These are phyloP conservation scores for Aspergillus pseudotamarii DNA, from an alignment of 2,329 filamentous ascomycete genomes.

Conservation along the genomic window DNA sequence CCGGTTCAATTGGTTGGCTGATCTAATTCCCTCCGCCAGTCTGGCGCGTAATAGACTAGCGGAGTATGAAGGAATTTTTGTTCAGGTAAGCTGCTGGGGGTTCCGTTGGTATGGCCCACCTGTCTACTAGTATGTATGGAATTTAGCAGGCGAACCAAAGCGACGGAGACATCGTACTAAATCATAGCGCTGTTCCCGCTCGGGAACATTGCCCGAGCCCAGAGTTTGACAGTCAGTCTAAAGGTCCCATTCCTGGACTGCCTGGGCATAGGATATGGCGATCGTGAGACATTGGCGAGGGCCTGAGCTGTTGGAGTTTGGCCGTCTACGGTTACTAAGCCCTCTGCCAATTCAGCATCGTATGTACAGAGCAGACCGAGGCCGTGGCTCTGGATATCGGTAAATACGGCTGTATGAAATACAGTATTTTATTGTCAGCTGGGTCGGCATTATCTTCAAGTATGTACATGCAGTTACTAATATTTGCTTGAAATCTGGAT, in stretches of 20 bases:
- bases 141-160: conserved; percentile 10
- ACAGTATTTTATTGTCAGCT: neutral
- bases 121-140: neutral
- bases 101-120: neutral
- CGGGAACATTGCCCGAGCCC: conserved; percentile 15
- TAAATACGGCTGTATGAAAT: neutral
- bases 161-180: conserved; percentile 6
- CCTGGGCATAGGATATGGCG: neutral
- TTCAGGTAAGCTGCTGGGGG: neutral
- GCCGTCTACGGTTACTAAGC: neutral
- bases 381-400: neutral
- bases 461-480: neutral
- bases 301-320: neutral
- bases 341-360: neutral
- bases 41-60: neutral
- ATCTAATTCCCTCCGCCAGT: neutral
- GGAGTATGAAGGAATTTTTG: neutral
- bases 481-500: neutral
- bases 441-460: neutral
- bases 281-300: neutral
- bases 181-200: conserved; percentile 14
- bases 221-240: conserved; percentile 6
- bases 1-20: neutral
- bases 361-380: neutral
- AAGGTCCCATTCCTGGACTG: neutral